Conservation (phyloP, 148 eudicot genomes). For the Vaccinium corymbosum region DNA sequence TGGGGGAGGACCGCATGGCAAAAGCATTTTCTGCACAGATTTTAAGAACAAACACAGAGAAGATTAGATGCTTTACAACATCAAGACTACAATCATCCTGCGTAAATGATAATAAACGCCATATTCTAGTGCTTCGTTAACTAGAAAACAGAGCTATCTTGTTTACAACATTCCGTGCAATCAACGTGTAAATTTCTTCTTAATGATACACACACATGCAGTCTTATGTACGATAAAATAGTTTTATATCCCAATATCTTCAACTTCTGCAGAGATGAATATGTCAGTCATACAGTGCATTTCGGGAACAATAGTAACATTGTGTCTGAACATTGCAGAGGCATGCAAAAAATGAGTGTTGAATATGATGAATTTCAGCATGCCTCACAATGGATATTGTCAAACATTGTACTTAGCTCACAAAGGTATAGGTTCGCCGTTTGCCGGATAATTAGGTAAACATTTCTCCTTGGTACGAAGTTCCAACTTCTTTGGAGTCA, state of each 20-base stretch:
- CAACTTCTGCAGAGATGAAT: neutral
- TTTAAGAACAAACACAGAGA: neutral
- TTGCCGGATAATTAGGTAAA: neutral
- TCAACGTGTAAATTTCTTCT: neutral
- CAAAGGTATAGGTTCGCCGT: neutral
- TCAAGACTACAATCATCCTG: neutral
- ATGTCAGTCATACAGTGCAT: neutral
- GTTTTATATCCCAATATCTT: neutral
- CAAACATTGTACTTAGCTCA: neutral
- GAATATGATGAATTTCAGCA: neutral
- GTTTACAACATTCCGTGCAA: neutral
- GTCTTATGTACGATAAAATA: neutral
- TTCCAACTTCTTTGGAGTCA: neutral
- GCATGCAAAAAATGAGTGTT: neutral
- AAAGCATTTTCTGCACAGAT: constrained; percentile 71
- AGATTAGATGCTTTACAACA: neutral
- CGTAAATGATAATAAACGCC: neutral
- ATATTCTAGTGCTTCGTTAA: neutral
- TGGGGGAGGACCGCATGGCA: constrained; percentile 79
- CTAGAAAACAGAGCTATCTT: neutral
- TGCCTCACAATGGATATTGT: neutral
- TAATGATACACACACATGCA: neutral
- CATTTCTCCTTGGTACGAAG: neutral
- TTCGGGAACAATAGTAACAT: neutral
- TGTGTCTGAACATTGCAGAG: neutral